Conservation (phyloP, 78 protist species). For the Chrysochromulina tobinii region DNA sequence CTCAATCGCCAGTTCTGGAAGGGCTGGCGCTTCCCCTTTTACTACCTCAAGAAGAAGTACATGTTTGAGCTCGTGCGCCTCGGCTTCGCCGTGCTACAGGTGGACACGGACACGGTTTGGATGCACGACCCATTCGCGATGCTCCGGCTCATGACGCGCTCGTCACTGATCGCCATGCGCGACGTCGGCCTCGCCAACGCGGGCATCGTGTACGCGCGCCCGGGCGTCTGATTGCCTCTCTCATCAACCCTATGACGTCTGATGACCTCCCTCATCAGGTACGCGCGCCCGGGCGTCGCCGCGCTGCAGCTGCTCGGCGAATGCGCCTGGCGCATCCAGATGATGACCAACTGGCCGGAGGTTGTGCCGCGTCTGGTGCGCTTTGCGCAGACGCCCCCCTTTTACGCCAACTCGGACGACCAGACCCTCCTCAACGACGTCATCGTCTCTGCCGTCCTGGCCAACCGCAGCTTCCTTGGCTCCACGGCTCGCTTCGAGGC, state of each 20-base stretch:
- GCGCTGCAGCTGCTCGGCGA: neutral
- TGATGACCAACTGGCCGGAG: neutral
- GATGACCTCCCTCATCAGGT: too few species aligned
- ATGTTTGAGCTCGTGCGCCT: neutral
- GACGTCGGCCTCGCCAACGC: neutral
- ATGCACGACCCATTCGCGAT: neutral
- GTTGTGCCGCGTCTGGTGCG: neutral
- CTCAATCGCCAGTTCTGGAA: neutral
- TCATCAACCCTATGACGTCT: too few species aligned
- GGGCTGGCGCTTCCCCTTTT: neutral
- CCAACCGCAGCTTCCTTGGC: neutral
- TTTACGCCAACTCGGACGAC: neutral
- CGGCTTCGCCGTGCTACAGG: neutral
- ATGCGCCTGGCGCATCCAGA: neutral
- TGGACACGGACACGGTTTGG: slow-evolving; percentile 15
- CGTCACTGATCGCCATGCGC: neutral
- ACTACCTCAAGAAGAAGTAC: neutral
- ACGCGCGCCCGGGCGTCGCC: neutral
- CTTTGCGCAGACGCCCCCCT: neutral
- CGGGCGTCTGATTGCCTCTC: neutral
- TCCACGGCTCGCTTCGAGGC: neutral
- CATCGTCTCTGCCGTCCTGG: neutral
- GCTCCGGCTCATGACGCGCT: neutral
- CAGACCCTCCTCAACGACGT: neutral
- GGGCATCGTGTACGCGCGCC: neutral